Evolutionary conservation across 805 yeast species (phyloP).

Genomic region (Candida quercuum): DNA sequence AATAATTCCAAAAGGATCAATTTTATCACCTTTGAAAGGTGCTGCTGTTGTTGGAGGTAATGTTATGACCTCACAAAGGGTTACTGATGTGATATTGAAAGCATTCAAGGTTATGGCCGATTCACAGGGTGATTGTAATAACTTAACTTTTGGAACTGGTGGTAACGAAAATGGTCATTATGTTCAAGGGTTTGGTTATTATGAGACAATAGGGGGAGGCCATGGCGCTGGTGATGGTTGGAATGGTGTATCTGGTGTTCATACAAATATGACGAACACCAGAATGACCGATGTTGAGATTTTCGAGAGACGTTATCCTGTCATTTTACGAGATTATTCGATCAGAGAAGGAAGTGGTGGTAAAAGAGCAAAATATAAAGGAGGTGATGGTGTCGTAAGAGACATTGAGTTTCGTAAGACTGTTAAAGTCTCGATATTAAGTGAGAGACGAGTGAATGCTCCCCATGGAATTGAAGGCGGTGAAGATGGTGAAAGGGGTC

Average conservation of each 20-base stretch:
- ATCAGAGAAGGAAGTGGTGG: constrained; percentile 80
- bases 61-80: constrained; percentile 90
- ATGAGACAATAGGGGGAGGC: constrained; percentile 94
- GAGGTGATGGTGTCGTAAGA: constrained; percentile 85
- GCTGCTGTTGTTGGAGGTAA: constrained; percentile 96
- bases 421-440: constrained; percentile 71
- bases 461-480: constrained; percentile 92
- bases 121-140: constrained; percentile 94
- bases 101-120: constrained; percentile 91
- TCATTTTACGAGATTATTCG: constrained; percentile 64
- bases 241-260: constrained; percentile 87
- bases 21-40: constrained; percentile 70
- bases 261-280: constrained; percentile 91
- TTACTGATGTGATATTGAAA: constrained; percentile 82
- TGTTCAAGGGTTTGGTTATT: constrained; percentile 76
- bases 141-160: constrained; percentile 84
- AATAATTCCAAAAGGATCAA: constrained; percentile 52
- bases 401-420: constrained; percentile 76
- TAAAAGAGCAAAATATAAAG: constrained; percentile 50
- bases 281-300: constrained; percentile 89
- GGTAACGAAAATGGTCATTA: constrained; percentile 51
- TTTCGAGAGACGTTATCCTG: constrained; percentile 85
- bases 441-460: constrained; percentile 78
- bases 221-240: constrained; percentile 88
- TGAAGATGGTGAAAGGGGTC: constrained; percentile 65